phyloP scores from a whole-genome alignment of 2,329 filamentous ascomycete species.

The Fusarium devonianum region DNA sequence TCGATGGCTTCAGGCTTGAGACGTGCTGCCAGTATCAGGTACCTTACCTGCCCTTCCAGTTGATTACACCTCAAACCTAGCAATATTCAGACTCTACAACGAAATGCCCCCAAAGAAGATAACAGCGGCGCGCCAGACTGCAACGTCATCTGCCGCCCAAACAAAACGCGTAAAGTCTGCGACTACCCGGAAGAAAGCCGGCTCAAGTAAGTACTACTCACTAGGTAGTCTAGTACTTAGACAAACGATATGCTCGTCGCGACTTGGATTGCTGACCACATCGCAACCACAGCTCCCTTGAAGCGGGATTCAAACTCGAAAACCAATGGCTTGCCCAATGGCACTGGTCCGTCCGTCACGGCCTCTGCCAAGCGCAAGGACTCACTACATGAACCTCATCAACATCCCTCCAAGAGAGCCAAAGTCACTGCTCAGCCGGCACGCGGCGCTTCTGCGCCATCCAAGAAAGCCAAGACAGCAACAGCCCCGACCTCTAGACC shows the following conservation, averaged over 20 bases:
- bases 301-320: neutral
- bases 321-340: neutral
- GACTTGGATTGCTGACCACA: neutral
- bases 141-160: neutral
- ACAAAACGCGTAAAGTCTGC: neutral
- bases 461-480: neutral
- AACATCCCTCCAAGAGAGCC: neutral
- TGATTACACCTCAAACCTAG: no score
- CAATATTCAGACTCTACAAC: no score
- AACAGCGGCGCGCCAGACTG: neutral
- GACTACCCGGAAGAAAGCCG: neutral
- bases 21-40: no score
- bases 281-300: neutral
- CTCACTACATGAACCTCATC: neutral
- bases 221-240: no score
- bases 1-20: no score
- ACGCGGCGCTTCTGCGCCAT: neutral
- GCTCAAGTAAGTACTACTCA: no score
- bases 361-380: conserved; percentile 1
- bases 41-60: no score
- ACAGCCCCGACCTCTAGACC: no score
- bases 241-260: neutral
- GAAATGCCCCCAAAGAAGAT: neutral
- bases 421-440: neutral
- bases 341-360: neutral